Evolutionary conservation across 345 rosid genomes (phyloP).

Genomic region (Theobroma cacao): DNA sequence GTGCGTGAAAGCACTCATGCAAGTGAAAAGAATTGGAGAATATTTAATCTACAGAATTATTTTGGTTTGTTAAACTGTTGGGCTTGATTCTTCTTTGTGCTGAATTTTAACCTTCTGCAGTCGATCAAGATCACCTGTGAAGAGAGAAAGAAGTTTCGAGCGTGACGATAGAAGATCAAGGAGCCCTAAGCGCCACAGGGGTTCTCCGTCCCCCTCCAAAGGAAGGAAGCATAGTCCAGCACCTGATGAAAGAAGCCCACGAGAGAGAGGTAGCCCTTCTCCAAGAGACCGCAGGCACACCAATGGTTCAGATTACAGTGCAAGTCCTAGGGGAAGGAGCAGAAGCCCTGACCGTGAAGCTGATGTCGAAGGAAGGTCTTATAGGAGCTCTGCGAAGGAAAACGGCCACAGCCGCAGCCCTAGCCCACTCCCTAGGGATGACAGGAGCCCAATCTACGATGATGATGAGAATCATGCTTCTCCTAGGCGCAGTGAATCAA

Average conservation of each 20-base stretch:
- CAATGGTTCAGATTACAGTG: conserved; percentile 45
- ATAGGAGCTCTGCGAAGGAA: conserved; percentile 47
- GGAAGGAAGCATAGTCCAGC: conserved; percentile 51
- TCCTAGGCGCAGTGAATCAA: conserved; percentile 21
- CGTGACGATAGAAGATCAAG: conserved; percentile 36
- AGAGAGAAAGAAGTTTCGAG: conserved; percentile 51
- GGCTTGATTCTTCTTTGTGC: not conserved
- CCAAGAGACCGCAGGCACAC: conserved; percentile 36
- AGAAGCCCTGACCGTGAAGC: conserved; percentile 42
- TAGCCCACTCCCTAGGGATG: conserved; percentile 28
- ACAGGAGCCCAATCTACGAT: conserved; percentile 17
- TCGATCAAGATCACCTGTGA: conserved; percentile 61
- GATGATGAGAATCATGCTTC: conserved; percentile 23
- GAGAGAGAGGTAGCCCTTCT: conserved; percentile 30
- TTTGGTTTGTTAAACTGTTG: not conserved
- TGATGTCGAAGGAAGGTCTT: conserved; percentile 32
- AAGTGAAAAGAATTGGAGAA: not conserved
- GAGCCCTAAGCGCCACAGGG: conserved; percentile 37
- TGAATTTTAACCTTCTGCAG: conserved; percentile 29
- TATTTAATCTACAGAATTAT: not conserved
- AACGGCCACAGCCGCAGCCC: conserved; percentile 56
- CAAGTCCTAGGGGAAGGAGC: conserved; percentile 46
- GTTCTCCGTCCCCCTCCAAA: conserved; percentile 31
- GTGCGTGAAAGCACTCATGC: not conserved
- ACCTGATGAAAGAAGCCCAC: conserved; percentile 37